Percentiles rank a stretch among this genome's conserved stretches.
These are phyloP conservation scores for Barbarea vulgaris DNA, from an alignment of 345 rosid species.

Conservation along the genomic window DNA sequence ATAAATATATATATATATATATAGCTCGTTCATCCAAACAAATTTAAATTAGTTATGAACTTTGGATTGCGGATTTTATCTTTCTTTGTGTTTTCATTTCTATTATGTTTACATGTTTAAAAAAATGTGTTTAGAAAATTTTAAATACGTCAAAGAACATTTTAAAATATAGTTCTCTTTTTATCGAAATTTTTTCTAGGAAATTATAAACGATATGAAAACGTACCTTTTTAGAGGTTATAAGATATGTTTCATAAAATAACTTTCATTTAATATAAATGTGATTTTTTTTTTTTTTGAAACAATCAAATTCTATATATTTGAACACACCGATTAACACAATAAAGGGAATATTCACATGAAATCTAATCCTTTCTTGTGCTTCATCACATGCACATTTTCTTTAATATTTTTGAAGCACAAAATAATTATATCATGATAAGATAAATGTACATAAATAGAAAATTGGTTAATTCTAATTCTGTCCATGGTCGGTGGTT, in stretches of 20 bases:
- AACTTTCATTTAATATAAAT: not conserved
- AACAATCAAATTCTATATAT: conserved; percentile 4
- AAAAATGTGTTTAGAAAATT: not conserved
- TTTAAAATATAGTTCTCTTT: not conserved
- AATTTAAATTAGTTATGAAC: not conserved
- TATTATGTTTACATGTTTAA: not conserved
- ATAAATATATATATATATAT: no score
- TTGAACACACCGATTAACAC: conserved; percentile 7
- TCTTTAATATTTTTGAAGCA: conserved; percentile 33
- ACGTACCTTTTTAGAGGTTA: not conserved
- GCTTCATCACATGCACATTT: conserved; percentile 58
- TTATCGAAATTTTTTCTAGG: not conserved
- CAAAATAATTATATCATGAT: conserved; percentile 21
- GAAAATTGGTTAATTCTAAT: conserved; percentile 33
- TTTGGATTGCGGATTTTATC: not conserved
- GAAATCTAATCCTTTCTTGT: conserved; percentile 60
- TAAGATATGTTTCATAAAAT: not conserved
- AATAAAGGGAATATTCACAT: conserved; percentile 49
- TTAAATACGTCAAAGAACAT: no score
- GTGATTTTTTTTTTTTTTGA: not conserved
- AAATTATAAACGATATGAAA: not conserved
- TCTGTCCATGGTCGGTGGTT: conserved; percentile 38
- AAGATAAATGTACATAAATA: conserved; percentile 19
- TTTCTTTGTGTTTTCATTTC: not conserved
- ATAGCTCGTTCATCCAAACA: not conserved